phyloP scores from a whole-genome alignment of 2,329 filamentous ascomycete species.

The Diaporthe ampelina region DNA sequence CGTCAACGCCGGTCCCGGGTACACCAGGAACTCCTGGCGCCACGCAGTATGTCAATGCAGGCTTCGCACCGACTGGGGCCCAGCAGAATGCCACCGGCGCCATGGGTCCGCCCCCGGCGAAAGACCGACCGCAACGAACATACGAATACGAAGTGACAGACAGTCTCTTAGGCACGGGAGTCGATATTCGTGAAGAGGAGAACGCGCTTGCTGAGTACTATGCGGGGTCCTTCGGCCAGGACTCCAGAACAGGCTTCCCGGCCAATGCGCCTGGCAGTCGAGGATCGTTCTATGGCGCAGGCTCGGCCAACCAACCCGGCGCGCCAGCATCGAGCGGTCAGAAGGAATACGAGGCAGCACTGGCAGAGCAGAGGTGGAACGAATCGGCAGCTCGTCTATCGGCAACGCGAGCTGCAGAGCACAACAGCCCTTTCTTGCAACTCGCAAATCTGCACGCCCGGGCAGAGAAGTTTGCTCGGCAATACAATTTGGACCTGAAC shows the following conservation, averaged over 20 bases:
- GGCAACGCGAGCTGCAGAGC: conserved; percentile 74
- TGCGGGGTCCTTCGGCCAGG: conserved; percentile 58
- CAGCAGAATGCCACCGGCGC: conserved; percentile 53
- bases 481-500: conserved; percentile 70
- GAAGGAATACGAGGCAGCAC: conserved; percentile 75
- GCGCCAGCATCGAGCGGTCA: conserved; percentile 58
- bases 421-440: conserved; percentile 80
- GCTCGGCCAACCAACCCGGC: conserved; percentile 72
- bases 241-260: conserved; percentile 67
- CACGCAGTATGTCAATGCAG: conserved; percentile 25
- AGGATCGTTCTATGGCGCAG: conserved; percentile 74
- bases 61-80: conserved; percentile 42
- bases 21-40: conserved; percentile 38
- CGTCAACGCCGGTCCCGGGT: conserved; percentile 29
- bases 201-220: conserved; percentile 81
- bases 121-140: conserved; percentile 73
- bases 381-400: conserved; percentile 74
- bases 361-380: conserved; percentile 75
- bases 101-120: conserved; percentile 73
- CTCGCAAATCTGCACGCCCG: conserved; percentile 73
- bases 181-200: conserved; percentile 89
- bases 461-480: conserved; percentile 69
- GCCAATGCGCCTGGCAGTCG: conserved; percentile 69
- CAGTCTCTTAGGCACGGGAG: conserved; percentile 85
- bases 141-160: conserved; percentile 83